Evolutionary conservation across 2,329 filamentous ascomycete genomes (phyloP), one percentile per base, ranked within the genome.

Genomic region (Bertia moriformis): DNA sequence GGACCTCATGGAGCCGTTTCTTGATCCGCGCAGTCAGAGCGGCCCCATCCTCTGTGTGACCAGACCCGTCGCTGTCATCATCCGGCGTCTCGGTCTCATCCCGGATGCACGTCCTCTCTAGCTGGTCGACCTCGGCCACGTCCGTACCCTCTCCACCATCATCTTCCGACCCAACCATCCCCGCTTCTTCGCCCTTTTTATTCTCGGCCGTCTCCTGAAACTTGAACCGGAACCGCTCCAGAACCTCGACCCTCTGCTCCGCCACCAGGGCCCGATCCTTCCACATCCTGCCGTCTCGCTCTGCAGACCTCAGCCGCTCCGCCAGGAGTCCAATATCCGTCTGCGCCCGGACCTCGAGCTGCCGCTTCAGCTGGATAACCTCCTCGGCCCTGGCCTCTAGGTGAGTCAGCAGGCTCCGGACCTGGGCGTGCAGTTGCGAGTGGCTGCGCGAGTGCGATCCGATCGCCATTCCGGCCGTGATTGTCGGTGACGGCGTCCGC

Each of bases 221-320:
- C n/a, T n/a, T n/a, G n/a, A n/a, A n/a, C n/a, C n/a, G n/a, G 42
- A 67, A 63, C 30, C 55, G 52, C 48, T 71, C 61, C 42, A 70
- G 63, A 18, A 65, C 60, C 3, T 60, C 57, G 14, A 76, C 49
- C 38, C 66, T 60, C 43, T 56, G 61, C 55, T 80, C 73, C 0
- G 73, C 72, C 3, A 61, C 58, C 47, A 73, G 63, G 0, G 75
- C 75, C 20, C 71, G 59, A 20, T 59, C 61, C 44, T 60, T 67
- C 75, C 74, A 80, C 43, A 56, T 60, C 19, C 55, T 48, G 22
- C 57, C 50, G 37, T 71, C 66, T 22, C 55, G 51, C 38, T 59
- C 61, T 3, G 60, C 52, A 15, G 56, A 53, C 15, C 63, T 53
- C 35, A 78, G 48, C 45, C 70, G 59, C 44, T 71, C 64, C 39